These are phyloP conservation scores for Backusella macrospora DNA, from an alignment of 192 early-diverging fungal species.

Conservation along the genomic window DNA sequence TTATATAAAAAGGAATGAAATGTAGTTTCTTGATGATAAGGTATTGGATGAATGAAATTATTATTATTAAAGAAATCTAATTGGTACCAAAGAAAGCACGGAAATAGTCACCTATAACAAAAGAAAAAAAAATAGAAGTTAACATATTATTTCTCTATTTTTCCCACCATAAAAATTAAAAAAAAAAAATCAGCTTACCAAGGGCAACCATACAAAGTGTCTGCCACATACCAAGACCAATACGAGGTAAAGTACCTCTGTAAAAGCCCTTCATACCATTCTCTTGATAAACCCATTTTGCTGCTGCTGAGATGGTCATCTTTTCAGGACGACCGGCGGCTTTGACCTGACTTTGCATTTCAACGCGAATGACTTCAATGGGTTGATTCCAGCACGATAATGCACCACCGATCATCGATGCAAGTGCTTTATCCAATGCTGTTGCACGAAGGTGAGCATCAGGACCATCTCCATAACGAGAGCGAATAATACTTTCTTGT, in stretches of 20 bases:
- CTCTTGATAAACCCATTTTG: constrained; percentile 89
- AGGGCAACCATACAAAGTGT: constrained; percentile 93
- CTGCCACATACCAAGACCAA: constrained; percentile 79
- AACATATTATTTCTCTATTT: neutral
- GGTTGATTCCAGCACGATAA: constrained; percentile 99
- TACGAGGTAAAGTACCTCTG: constrained; percentile 79
- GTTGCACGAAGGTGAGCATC: constrained; percentile 48
- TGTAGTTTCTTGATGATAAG: constrained; percentile 17
- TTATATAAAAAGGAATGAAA: constrained; percentile 14
- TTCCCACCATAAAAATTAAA: constrained; percentile 1
- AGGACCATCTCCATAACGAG: constrained; percentile 45
- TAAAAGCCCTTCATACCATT: constrained; percentile 94
- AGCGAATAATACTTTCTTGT: constrained; percentile 69
- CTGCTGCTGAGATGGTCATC: constrained; percentile 82
- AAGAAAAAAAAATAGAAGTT: constrained; percentile 4
- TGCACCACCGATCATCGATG: constrained; percentile 90
- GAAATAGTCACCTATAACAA: constrained; percentile 25
- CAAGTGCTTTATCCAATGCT: constrained; percentile 63
- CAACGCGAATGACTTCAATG: constrained; percentile 97
- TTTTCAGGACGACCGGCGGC: constrained; percentile 86
- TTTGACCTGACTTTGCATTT: constrained; percentile 97
- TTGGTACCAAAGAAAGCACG: constrained; percentile 27
- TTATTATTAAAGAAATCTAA: constrained; percentile 18
- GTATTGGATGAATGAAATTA: constrained; percentile 13
- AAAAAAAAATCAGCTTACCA: constrained; percentile 40